Evolutionary conservation across 441 rosid genomes (phyloP).

Genomic region (Biscutella laevigata): DNA sequence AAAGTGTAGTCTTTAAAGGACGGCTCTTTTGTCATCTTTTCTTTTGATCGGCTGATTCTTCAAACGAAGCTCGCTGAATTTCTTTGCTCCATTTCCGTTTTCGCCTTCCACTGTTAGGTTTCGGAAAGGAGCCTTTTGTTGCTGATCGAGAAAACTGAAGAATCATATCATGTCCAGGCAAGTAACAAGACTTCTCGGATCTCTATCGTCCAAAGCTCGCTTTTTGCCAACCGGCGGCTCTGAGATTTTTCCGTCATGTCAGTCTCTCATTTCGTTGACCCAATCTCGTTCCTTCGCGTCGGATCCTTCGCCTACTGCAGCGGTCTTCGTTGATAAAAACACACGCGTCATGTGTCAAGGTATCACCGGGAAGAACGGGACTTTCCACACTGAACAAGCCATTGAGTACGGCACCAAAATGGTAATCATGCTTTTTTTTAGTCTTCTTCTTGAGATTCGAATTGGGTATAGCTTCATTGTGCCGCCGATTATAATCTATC

Average conservation of each 20-base stretch:
- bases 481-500: too few relatives aligned
- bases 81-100: constrained; percentile 19
- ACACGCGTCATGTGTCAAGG: constrained; percentile 91
- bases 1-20: constrained; percentile 10
- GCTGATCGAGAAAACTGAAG: neutral
- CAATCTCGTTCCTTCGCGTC: constrained; percentile 36
- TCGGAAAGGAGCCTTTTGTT: constrained; percentile 5
- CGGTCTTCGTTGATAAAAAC: constrained; percentile 83
- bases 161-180: constrained; percentile 29
- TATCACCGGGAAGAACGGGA: constrained; percentile 90
- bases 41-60: constrained; percentile 24
- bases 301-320: constrained; percentile 52
- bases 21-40: constrained; percentile 23
- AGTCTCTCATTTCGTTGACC: constrained; percentile 22
- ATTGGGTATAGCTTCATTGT: neutral
- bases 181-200: constrained; percentile 28
- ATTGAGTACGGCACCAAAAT: constrained; percentile 97
- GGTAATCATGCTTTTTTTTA: constrained; percentile 28
- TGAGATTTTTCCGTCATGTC: constrained; percentile 21
- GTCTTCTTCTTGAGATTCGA: neutral
- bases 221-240: constrained; percentile 16
- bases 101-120: constrained; percentile 21
- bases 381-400: constrained; percentile 97
- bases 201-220: constrained; percentile 25
- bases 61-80: constrained; percentile 17